Percentiles rank a stretch among this genome's conserved stretches.
Evolutionary conservation across 2,329 filamentous ascomycete genomes (phyloP).

Genomic region (Trichoderma pleuroti): DNA sequence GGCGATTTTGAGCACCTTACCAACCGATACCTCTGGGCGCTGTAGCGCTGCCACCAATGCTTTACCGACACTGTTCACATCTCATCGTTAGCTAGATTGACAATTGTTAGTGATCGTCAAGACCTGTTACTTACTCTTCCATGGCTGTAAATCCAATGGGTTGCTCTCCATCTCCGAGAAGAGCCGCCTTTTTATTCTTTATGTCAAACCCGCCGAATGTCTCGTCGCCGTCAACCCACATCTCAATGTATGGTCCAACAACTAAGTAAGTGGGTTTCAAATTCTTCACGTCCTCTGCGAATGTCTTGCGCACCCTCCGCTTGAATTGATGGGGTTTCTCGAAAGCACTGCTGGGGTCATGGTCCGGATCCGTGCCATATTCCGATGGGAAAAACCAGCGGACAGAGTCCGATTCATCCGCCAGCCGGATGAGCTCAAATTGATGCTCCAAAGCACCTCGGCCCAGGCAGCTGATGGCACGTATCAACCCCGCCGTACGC

Average conservation of each 20-base stretch:
- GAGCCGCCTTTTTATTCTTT: conserved; percentile 51
- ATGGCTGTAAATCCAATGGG: conserved; percentile 67
- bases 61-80: conserved; percentile 55
- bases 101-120: background rate
- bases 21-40: conserved; percentile 51
- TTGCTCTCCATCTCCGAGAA: conserved; percentile 60
- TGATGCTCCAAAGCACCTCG: conserved; percentile 60
- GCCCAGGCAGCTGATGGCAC: conserved; percentile 61
- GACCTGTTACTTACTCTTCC: conserved; percentile 53
- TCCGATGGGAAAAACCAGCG: conserved; percentile 66
- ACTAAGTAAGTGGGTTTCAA: conserved; percentile 65
- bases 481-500: conserved; percentile 62
- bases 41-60: conserved; percentile 60
- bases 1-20: conserved; percentile 62
- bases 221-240: conserved; percentile 36
- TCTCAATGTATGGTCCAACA: conserved; percentile 65
- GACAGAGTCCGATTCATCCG: conserved; percentile 51
- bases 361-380: conserved; percentile 64
- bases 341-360: conserved; percentile 50
- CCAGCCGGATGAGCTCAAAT: conserved; percentile 57
- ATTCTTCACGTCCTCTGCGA: conserved; percentile 50
- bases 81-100: background rate
- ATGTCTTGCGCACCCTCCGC: conserved; percentile 61
- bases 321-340: conserved; percentile 70
- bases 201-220: conserved; percentile 56